phyloP scores from a whole-genome alignment of 352 stramenopile genomes.

The Globisporangium cystogenes region DNA sequence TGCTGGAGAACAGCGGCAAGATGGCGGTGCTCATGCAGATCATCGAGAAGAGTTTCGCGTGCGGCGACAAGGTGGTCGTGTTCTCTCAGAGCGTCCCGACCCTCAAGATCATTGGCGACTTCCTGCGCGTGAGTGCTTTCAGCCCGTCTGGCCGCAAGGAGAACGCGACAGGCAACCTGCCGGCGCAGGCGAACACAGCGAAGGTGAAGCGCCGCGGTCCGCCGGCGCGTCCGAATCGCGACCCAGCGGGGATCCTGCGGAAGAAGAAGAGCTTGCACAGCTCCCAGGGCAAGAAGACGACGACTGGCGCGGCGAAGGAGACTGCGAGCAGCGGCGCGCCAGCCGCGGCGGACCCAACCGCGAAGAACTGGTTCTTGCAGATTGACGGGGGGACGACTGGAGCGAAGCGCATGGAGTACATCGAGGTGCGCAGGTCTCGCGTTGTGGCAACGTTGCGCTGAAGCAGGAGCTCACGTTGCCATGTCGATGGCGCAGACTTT shows the following conservation, averaged over 20 bases:
- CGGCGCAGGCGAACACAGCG: background rate
- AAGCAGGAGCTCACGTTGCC: background rate
- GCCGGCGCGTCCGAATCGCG: constrained; percentile 28
- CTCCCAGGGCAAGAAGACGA: constrained; percentile 5
- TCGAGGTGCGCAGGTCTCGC: constrained; percentile 35
- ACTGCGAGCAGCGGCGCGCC: background rate
- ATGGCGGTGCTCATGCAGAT: constrained; percentile 75
- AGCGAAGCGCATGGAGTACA: constrained; percentile 81
- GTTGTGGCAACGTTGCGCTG: background rate
- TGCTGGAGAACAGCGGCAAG: constrained; percentile 74
- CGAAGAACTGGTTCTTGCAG: constrained; percentile 71
- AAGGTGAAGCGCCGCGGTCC: constrained; percentile 30
- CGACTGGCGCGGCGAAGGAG: background rate
- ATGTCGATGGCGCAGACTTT: constrained; percentile 35
- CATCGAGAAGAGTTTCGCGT: constrained; percentile 61
- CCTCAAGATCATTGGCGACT: constrained; percentile 72
- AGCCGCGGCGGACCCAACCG: background rate
- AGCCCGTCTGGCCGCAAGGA: constrained; percentile 28
- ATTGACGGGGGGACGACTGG: constrained; percentile 76
- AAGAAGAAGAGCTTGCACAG: constrained; percentile 27
- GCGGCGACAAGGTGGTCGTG: constrained; percentile 82
- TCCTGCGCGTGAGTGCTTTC: constrained; percentile 51
- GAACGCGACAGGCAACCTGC: constrained; percentile 12
- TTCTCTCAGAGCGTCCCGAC: constrained; percentile 88
- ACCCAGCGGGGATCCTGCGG: constrained; percentile 51